Evolutionary conservation across 805 yeast species (phyloP).

Genomic region (Sugiyamaella valdiviana): DNA sequence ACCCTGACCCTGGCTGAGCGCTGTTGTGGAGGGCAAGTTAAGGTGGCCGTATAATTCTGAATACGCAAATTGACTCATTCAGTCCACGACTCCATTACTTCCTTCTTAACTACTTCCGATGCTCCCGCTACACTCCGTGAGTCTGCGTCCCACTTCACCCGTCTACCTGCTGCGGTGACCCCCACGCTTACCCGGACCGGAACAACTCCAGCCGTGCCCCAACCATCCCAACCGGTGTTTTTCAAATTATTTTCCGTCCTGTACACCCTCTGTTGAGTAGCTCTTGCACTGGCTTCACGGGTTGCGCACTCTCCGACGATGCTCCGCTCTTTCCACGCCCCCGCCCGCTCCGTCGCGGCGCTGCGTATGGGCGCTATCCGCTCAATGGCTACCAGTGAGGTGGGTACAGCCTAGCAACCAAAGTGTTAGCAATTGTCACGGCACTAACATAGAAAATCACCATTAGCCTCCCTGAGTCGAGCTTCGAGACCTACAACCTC

Average conservation of each 20-base stretch:
- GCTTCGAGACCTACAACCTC: slow-evolving; percentile 81
- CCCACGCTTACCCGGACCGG: background rate
- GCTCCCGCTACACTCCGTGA: too few species aligned
- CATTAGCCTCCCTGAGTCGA: slow-evolving; percentile 57
- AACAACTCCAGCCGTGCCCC: background rate
- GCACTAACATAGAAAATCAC: slow-evolving; percentile 15
- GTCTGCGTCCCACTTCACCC: too few species aligned
- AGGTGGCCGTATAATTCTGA: too few species aligned
- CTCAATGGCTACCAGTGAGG: background rate
- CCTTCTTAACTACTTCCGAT: too few species aligned
- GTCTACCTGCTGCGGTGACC: background rate
- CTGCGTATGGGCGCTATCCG: background rate
- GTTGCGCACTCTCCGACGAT: background rate
- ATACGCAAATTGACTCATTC: too few species aligned
- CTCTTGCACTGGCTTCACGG: background rate
- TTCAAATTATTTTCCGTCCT: background rate
- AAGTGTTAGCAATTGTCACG: background rate
- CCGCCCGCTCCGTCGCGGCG: background rate
- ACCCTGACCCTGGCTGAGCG: too few species aligned
- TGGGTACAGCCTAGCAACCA: background rate
- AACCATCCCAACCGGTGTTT: background rate
- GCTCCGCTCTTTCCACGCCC: background rate
- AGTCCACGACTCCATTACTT: too few species aligned
- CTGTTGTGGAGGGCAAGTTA: too few species aligned
- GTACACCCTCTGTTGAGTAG: background rate